phyloP scores from a whole-genome alignment of 768 basidiomycete species.

The Lactarius quietus region DNA sequence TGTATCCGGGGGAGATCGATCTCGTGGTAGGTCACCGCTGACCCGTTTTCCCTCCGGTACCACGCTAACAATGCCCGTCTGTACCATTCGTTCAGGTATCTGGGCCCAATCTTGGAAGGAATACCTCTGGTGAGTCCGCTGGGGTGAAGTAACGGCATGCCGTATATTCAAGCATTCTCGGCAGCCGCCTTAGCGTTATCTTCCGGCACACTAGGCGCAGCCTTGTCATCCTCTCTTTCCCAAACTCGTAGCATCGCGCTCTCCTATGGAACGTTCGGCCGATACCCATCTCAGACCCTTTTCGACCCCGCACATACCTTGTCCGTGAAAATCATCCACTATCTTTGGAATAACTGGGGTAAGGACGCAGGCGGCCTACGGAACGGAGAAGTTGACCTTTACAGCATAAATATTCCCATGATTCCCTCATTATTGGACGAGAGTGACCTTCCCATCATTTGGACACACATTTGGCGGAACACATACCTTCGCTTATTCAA shows the following conservation, averaged over 20 bases:
- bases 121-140: slow-evolving; percentile 63
- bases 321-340: slow-evolving; percentile 58
- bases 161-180: neutral
- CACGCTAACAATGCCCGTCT: neutral
- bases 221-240: slow-evolving; percentile 74
- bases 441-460: slow-evolving; percentile 62
- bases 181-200: slow-evolving; percentile 83
- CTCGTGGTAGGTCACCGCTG: slow-evolving; percentile 58
- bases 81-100: slow-evolving; percentile 67
- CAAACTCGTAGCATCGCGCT: slow-evolving; percentile 72
- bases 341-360: slow-evolving; percentile 87
- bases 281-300: slow-evolving; percentile 45
- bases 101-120: slow-evolving; percentile 83
- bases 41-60: neutral
- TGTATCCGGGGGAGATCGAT: slow-evolving; percentile 82
- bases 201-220: slow-evolving; percentile 90
- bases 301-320: slow-evolving; percentile 73
- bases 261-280: slow-evolving; percentile 77
- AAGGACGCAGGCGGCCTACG: slow-evolving; percentile 55
- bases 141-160: neutral
- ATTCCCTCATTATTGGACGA: slow-evolving; percentile 58
- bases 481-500: slow-evolving; percentile 81
- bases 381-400: slow-evolving; percentile 70
- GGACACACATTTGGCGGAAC: slow-evolving; percentile 86
- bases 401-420: slow-evolving; percentile 86